Conservation (phyloP, 208 protist genomes). For the Leishmania guyanensis region DNA sequence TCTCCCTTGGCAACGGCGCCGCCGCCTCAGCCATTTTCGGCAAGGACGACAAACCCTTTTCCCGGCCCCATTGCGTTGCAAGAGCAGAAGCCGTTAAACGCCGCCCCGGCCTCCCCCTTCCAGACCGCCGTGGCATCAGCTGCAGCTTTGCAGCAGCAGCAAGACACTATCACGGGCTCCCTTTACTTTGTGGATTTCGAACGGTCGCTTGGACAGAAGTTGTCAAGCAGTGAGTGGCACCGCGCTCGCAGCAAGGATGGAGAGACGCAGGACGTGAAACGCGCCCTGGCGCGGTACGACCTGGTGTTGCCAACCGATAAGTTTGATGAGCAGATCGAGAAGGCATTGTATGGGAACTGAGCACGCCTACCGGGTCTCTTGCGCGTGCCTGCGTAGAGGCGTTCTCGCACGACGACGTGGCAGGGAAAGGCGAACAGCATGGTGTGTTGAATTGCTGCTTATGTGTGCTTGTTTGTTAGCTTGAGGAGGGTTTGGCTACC, state of each 20-base stretch:
- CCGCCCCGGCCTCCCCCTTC: neutral
- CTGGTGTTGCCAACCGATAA: conserved; percentile 32
- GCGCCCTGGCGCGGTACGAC: conserved; percentile 25
- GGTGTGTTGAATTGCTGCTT: neutral
- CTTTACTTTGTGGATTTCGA: conserved; percentile 32
- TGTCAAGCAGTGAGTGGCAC: conserved; percentile 6
- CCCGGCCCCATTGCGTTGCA: neutral
- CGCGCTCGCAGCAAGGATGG: conserved; percentile 15
- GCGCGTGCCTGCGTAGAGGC: neutral
- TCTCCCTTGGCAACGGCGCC: neutral
- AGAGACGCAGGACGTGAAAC: conserved; percentile 23
- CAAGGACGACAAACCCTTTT: neutral
- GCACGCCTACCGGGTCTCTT: neutral
- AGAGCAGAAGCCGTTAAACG: neutral
- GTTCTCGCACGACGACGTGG: neutral
- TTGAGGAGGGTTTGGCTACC: neutral
- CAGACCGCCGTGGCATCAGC: neutral
- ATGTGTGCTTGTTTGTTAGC: neutral
- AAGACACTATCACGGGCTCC: neutral
- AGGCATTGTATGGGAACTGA: conserved; percentile 28
- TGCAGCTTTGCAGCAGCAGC: neutral
- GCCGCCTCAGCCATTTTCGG: neutral
- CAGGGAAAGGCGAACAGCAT: neutral
- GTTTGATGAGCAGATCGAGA: conserved; percentile 33
- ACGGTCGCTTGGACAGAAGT: conserved; percentile 15